Percentiles rank a stretch among this genome's conserved stretches.
phyloP scores from a whole-genome alignment of 495 filamentous ascomycete species.

The Hyaloscypha hepaticicola region DNA sequence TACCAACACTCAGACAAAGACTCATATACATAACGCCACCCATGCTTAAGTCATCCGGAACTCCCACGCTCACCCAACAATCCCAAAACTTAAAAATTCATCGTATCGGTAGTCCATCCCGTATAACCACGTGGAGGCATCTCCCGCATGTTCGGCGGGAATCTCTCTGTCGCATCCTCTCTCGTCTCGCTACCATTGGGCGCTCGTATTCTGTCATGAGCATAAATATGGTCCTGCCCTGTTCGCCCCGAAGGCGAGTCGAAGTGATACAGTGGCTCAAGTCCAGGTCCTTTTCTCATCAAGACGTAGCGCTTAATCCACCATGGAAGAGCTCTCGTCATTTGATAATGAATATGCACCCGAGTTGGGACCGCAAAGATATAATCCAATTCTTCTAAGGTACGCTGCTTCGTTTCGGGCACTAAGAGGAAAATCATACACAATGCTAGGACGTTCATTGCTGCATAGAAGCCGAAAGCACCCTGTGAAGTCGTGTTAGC shows the following conservation, averaged over 20 bases:
- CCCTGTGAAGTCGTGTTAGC: slow-evolving; percentile 35
- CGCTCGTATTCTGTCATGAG: slow-evolving; percentile 11
- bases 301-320: slow-evolving; percentile 70
- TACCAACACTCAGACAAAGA: not conserved
- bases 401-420: slow-evolving; percentile 67
- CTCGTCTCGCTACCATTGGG: not conserved
- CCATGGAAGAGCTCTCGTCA: slow-evolving; percentile 60
- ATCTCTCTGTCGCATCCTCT: not conserved
- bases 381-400: slow-evolving; percentile 79
- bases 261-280: slow-evolving; percentile 67
- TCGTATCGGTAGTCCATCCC: not conserved
- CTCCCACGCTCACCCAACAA: not conserved
- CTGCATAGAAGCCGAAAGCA: slow-evolving; percentile 61
- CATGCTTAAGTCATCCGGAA: not conserved
- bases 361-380: slow-evolving; percentile 72
- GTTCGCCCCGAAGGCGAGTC: slow-evolving; percentile 32
- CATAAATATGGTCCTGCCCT: slow-evolving; percentile 13
- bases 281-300: slow-evolving; percentile 46
- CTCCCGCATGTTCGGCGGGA: not conserved
- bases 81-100: not conserved
- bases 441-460: slow-evolving; percentile 61
- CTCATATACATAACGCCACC: not conserved
- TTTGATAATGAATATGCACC: slow-evolving; percentile 63
- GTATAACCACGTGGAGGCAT: not conserved
- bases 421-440: slow-evolving; percentile 68